These are phyloP conservation scores for Cinchona pubescens DNA, from an alignment of 257 asterid species.

Conservation along the genomic window DNA sequence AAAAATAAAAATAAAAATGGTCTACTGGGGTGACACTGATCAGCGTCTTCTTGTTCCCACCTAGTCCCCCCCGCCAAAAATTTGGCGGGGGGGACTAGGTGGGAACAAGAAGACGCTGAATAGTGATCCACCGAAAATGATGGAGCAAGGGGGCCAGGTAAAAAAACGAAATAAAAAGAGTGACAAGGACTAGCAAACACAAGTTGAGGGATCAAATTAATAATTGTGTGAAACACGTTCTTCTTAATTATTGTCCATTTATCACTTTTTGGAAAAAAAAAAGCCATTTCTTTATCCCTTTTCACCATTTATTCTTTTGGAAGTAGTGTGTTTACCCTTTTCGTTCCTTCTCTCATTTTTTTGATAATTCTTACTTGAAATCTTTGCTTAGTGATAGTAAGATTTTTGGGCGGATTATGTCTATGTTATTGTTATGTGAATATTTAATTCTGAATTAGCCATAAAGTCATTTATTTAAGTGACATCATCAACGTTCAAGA, in stretches of 20 bases:
- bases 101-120: not conserved
- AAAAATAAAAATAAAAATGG: too few relatives aligned
- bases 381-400: too few relatives aligned
- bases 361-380: not conserved
- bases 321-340: not conserved
- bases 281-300: too few relatives aligned
- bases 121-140: not conserved
- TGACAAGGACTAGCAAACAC: not conserved
- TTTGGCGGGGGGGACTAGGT: not conserved
- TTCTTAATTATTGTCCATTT: too few relatives aligned
- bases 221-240: not conserved
- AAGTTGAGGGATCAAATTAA: not conserved
- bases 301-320: not conserved
- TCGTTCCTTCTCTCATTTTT: too few relatives aligned
- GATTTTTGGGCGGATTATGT: too few relatives aligned
- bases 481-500: too few relatives aligned
- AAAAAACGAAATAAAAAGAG: not conserved
- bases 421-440: too few relatives aligned
- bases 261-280: not conserved
- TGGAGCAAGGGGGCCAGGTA: too few relatives aligned
- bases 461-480: too few relatives aligned
- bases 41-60: not conserved
- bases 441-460: too few relatives aligned
- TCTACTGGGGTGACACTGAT: not conserved
- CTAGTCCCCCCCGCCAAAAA: not conserved